Evolutionary conservation across 2,329 filamentous ascomycete genomes (phyloP), one percentile per base, ranked within the genome.

Genomic region (Aspergillus sp.): DNA sequence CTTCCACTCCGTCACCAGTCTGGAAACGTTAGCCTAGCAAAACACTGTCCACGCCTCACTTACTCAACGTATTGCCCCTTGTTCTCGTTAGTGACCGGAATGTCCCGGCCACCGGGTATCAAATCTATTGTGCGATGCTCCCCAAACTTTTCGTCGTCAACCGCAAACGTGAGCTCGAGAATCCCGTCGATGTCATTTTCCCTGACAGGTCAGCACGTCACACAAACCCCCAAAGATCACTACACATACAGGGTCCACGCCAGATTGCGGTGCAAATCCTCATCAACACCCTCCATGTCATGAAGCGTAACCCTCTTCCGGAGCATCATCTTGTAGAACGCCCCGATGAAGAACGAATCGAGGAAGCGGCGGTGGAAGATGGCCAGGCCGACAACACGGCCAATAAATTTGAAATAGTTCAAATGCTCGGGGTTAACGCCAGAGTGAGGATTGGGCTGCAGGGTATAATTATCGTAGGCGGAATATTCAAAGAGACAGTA

Each of bases 361-460:
- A 98, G 68, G 73, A 98, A 98, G 31, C 91, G 80, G 37, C 91
- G 77, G 63, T 98, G 91, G 78, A 98, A 98, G 53, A 98, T 98
- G 40, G 91, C 89, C 48, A 98, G 64, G 39, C 91, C 91, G 37
- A 98, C 91, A 16, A 98, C 91, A 39, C 91, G 85, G 30, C 91
- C 91, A 53, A 98, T 98, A 57, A 98, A 98, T 64, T 94, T 96
- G 78, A 98, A 98, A 68, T 96, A 98, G 60, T 95, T 96, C 52
- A 98, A 70, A 75, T 98, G 91, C 65, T 98, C 91, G 1, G 91
- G 91, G 63, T 98, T 98, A 65, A 98, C 96, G 44, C 91, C 91
- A 13, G 91, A 98, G 63, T 98, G 91, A 28, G 91, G 91, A 67
- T 98, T 98, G 69, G 98, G 98, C 66, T 98, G 91, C 34, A 98